Evolutionary conservation across 306 rosid genomes (phyloP), one percentile per base, ranked within the genome.

Genomic region (Glycine soja): DNA sequence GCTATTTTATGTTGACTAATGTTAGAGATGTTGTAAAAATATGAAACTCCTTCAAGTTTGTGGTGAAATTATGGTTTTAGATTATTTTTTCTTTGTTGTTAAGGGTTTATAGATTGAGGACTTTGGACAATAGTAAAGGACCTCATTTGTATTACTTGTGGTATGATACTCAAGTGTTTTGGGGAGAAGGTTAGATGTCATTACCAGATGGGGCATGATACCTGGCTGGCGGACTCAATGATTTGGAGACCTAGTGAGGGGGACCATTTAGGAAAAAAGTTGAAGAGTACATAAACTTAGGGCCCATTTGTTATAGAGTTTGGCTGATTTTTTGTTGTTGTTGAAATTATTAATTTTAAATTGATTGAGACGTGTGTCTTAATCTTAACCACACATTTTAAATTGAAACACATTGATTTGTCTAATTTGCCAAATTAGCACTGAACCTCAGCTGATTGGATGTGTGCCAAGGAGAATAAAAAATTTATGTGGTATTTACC

Each of bases 1-100:
- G 40, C 42, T 52, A 16, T 66, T 68, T 18, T 76, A 66, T 50
- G 64, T 50, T 65, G 32, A 34, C 64, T 8, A 16, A 40, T 71
- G 24, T 34, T 30, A 38, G 70, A 34, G 69, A 63, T 63, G 69
- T 2, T 34, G 6, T 34, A 63, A 62, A 34, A 63, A 12, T 63
- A 63, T 45, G 36, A 16, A 45, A 4, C 52, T 10, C 61, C 4
- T 18, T 70, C n/a, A 24, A 7, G 3, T 58, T 11, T 56, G 62
- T 0, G 30, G 19, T 1, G 59, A 54, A 15, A 5, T 54, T 54
- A 54, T 5, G 18, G 3, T 7, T 15, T 56, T 56, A 56, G 24
- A 16, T 56, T 16, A 7, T 16, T 56, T 56, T 56, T 16, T 16
- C 16, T 3, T 36, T 4, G 40, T 56, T 61, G 14, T 24, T 36